phyloP scores from a whole-genome alignment of 2,329 filamentous ascomycete genomes.

The Aspergillus sp. region DNA sequence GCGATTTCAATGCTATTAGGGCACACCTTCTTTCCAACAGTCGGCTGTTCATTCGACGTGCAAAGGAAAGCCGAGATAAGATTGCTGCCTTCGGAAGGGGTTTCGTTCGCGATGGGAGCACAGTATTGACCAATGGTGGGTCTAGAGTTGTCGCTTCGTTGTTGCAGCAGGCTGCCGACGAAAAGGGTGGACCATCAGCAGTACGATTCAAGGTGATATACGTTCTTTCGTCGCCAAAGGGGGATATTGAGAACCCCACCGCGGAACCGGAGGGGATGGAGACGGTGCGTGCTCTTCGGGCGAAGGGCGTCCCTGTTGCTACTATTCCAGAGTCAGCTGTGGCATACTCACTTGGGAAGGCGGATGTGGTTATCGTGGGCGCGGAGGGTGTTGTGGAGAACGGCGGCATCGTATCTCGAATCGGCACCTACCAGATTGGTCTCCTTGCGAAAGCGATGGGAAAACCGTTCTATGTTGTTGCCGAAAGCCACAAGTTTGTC shows the following conservation, averaged over 20 bases:
- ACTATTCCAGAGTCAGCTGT: slow-evolving; percentile 74
- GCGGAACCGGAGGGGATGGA: slow-evolving; percentile 63
- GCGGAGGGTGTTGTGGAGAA: slow-evolving; percentile 89
- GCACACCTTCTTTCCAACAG: slow-evolving; percentile 84
- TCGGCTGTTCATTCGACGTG: slow-evolving; percentile 79
- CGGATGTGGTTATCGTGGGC: slow-evolving; percentile 67
- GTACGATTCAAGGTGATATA: slow-evolving; percentile 84
- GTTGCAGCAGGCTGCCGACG: slow-evolving; percentile 70
- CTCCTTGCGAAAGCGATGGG: slow-evolving; percentile 71
- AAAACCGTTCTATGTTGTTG: slow-evolving; percentile 84
- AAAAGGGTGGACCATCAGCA: slow-evolving; percentile 53
- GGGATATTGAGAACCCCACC: slow-evolving; percentile 25
- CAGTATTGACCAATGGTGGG: slow-evolving; percentile 87
- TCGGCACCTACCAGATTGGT: slow-evolving; percentile 86
- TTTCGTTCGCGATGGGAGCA: slow-evolving; percentile 75
- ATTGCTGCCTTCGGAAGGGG: slow-evolving; percentile 78
- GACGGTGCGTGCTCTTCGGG: slow-evolving; percentile 70
- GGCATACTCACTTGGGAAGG: slow-evolving; percentile 74
- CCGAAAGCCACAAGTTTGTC: slow-evolving; percentile 96
- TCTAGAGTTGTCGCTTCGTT: slow-evolving; percentile 80
- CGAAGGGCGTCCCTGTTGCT: slow-evolving; percentile 76
- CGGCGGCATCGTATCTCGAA: slow-evolving; percentile 83
- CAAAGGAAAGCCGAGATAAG: slow-evolving; percentile 78
- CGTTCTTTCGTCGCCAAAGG: slow-evolving; percentile 50
- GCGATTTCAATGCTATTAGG: slow-evolving; percentile 79